Evolutionary conservation across 129 eudicot species (phyloP).

Genomic region (Artemisia annua): DNA sequence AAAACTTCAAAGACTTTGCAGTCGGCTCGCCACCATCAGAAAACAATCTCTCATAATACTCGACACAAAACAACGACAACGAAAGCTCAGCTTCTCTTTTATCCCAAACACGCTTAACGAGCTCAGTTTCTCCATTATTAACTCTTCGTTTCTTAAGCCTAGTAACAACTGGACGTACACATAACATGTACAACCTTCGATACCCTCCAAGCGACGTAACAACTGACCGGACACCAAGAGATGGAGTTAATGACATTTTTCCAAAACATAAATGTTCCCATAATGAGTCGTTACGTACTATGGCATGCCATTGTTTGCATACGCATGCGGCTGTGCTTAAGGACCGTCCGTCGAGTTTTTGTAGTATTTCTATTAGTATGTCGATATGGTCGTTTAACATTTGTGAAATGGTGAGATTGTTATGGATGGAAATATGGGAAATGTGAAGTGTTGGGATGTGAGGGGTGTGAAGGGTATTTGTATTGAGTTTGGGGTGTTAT

Average conservation of each 20-base stretch:
- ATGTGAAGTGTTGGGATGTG: too few species aligned
- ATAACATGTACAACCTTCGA: conserved; percentile 69
- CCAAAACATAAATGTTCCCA: conserved; percentile 96
- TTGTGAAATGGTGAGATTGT: too few species aligned
- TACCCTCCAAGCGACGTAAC: conserved; percentile 85
- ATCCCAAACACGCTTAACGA: conserved; percentile 51
- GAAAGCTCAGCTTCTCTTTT: conserved; percentile 77
- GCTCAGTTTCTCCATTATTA: conserved; percentile 37
- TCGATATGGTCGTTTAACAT: conserved; percentile 65
- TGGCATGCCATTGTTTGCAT: conserved; percentile 68
- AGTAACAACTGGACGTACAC: conserved; percentile 65
- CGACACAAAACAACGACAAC: conserved; percentile 80
- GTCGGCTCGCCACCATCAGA: conserved; percentile 44
- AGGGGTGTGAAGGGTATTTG: too few species aligned
- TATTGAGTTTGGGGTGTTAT: too few species aligned
- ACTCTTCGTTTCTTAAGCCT: conserved; percentile 37
- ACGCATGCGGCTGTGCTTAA: conserved; percentile 68
- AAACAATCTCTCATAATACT: conserved; percentile 77
- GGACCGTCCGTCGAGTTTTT: conserved; percentile 71
- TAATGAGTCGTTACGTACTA: conserved; percentile 62
- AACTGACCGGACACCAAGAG: conserved; percentile 50
- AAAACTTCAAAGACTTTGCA: conserved; percentile 74
- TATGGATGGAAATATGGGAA: too few species aligned
- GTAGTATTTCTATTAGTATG: conserved; percentile 61
- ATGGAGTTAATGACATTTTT: conserved; percentile 51